Evolutionary conservation across 2,329 filamentous ascomycete species (phyloP).

Genomic region (Hypoxylon sp.): DNA sequence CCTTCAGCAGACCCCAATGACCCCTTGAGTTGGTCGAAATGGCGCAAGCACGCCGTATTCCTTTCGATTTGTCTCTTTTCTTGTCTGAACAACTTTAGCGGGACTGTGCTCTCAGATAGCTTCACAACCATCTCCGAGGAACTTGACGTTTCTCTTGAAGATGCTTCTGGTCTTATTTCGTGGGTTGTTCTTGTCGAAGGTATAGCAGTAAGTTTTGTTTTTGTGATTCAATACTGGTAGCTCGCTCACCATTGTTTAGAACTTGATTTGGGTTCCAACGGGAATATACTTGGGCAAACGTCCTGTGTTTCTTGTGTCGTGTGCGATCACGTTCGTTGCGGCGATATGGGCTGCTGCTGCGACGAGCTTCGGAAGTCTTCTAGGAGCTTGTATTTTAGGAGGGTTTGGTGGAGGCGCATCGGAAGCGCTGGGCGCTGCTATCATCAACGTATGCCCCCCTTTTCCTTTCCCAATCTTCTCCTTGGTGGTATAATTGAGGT

Average conservation of each 20-base stretch:
- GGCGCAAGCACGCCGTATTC: slow-evolving; percentile 17
- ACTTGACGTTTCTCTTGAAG: slow-evolving; percentile 10
- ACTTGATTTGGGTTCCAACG: slow-evolving; percentile 21
- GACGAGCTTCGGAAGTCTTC: slow-evolving; percentile 4
- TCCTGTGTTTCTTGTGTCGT: slow-evolving; percentile 14
- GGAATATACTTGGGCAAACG: slow-evolving; percentile 20
- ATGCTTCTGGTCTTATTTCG: slow-evolving; percentile 17
- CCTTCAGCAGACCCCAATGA: slow-evolving; percentile 21
- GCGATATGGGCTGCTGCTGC: slow-evolving; percentile 20
- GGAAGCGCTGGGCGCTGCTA: slow-evolving; percentile 21
- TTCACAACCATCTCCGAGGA: slow-evolving; percentile 15
- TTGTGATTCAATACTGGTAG: too few relatives aligned
- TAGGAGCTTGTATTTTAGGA: slow-evolving; percentile 16
- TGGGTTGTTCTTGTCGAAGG: slow-evolving; percentile 18
- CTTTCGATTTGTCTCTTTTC: slow-evolving; percentile 18
- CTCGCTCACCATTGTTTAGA: neutral
- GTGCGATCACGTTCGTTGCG: slow-evolving; percentile 11
- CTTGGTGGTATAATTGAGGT: too few relatives aligned
- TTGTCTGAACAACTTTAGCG: slow-evolving; percentile 19
- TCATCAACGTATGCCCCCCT: slow-evolving; percentile 22
- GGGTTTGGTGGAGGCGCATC: slow-evolving; percentile 19
- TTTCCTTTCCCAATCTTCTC: too few relatives aligned
- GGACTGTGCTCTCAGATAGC: slow-evolving; percentile 18
- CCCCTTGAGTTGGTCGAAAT: slow-evolving; percentile 16
- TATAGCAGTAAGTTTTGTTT: slow-evolving; percentile 11